Conservation (phyloP, 495 filamentous ascomycete species). For the Tuber calosporum region DNA sequence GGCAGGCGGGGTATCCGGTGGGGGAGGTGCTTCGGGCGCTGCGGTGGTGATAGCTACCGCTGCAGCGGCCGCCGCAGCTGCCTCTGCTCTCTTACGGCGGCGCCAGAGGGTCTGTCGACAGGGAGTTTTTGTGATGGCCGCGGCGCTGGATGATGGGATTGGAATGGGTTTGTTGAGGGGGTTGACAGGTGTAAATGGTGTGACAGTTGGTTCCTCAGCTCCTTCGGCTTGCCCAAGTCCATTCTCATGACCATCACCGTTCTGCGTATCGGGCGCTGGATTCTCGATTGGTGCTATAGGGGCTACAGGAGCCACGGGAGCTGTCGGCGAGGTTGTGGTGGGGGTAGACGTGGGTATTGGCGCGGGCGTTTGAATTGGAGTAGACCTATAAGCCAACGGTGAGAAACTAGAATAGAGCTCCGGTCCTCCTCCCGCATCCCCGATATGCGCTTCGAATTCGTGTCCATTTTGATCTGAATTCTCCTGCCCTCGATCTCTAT, state of each 20-base stretch:
- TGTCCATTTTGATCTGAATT: neutral
- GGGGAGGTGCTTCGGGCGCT: constrained; percentile 11
- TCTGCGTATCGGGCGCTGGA: neutral
- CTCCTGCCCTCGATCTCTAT: neutral
- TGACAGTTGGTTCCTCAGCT: neutral
- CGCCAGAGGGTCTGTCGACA: constrained; percentile 29
- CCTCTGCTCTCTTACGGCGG: constrained; percentile 25
- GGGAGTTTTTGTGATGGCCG: neutral
- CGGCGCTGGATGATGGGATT: neutral
- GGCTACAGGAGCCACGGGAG: neutral
- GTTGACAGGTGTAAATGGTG: neutral
- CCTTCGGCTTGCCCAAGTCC: neutral
- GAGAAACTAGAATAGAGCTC: constrained; percentile 1
- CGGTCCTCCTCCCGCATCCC: neutral
- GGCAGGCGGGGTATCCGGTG: constrained; percentile 15
- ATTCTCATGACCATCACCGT: neutral
- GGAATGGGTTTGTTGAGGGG: constrained; percentile 1
- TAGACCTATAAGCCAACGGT: neutral
- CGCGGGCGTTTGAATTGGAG: neutral
- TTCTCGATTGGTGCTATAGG: neutral
- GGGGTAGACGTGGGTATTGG: neutral
- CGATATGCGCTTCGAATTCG: neutral
- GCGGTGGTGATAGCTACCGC: neutral
- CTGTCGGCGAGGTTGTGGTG: neutral
- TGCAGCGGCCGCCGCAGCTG: constrained; percentile 5